Base-by-base conservation (phyloP, 2,329 filamentous ascomycete genomes). In the Alternaria angustiovoidea region DNA sequence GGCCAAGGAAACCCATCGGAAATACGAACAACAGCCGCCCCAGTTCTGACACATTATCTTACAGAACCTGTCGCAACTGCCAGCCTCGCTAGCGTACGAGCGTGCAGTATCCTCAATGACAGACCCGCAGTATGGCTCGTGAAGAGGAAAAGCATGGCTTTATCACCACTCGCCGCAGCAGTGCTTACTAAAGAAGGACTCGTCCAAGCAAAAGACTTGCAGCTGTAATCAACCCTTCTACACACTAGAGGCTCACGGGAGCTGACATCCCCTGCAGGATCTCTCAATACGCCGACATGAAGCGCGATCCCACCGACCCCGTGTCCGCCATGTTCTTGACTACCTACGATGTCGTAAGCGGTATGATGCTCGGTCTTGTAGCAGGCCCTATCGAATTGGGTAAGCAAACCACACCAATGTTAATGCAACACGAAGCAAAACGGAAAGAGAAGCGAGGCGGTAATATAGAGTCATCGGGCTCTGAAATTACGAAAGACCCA, bases 71-170 rank as follows among this genome's bases (percentile, higher is more conserved):
- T 22, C 20, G 20, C 41, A 18, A 20, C 32, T 14, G 30, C 32
- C 4, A 24, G 30, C 7, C 43, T 61, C 4, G 48, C 63, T 9
- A 54, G 67, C n/a, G 22, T 63, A 16, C 57, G 53, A 41, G 42
- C 57, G 18, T 78, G 76, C 55, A 66, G 61, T 20, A 49, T 78
- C 2, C 48, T 74, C 2, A 67, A 56, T 0, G 56, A 73, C 12
- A 64, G 70, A 5, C 68, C 63, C 2, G 76, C 75, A 16, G 64
- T 71, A 3, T 78, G 73, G 74, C 59, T 67, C 2, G 56, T 75
- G 1, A 72, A 71, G 44, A 62, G 56, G 24, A 73, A 71, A 14
- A 62, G 69, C 12, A 51, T 71, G 18, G 61, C 67, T 11, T 61
- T 76, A 3, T 72, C 67, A 20, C 68, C 71, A 7, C 53, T 78